phyloP scores from a whole-genome alignment of 106 monocot genomes.

The Acorus calamus region DNA sequence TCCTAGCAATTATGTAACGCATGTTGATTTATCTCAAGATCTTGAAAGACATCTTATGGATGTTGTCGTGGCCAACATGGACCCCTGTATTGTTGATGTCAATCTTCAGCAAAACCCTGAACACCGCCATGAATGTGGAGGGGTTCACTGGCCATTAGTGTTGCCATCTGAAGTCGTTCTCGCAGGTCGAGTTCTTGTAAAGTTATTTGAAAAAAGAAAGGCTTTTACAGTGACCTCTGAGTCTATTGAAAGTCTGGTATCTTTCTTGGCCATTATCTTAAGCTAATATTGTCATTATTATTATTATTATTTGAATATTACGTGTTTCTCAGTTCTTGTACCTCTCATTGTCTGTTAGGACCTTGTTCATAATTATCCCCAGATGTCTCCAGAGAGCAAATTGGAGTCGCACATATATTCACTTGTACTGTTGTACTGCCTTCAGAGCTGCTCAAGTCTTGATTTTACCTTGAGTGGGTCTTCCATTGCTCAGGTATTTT shows the following conservation, averaged over 20 bases:
- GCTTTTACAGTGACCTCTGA: slow-evolving; percentile 7
- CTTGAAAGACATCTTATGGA: slow-evolving; percentile 26
- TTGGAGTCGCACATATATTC: slow-evolving; percentile 75
- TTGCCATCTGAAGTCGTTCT: slow-evolving; percentile 79
- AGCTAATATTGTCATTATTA: neutral
- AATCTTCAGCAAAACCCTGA: slow-evolving; percentile 29
- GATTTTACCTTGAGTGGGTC: slow-evolving; percentile 23
- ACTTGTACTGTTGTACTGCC: slow-evolving; percentile 55
- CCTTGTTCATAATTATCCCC: slow-evolving; percentile 58
- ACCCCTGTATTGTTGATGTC: slow-evolving; percentile 1
- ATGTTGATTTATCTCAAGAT: slow-evolving; percentile 20
- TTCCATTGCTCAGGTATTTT: slow-evolving; percentile 58
- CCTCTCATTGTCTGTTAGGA: slow-evolving; percentile 31
- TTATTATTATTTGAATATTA: neutral
- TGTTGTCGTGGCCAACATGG: slow-evolving; percentile 1
- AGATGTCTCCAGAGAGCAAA: slow-evolving; percentile 38
- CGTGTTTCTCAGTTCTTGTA: neutral
- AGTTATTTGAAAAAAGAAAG: slow-evolving; percentile 28
- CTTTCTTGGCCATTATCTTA: slow-evolving; percentile 1
- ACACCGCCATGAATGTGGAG: slow-evolving; percentile 94
- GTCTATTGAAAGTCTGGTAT: slow-evolving; percentile 26
- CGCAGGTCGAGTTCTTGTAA: slow-evolving; percentile 55
- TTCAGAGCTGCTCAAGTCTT: slow-evolving; percentile 27
- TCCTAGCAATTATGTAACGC: neutral
- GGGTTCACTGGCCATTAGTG: slow-evolving; percentile 70